These are phyloP conservation scores for Cyathus striatus DNA, from an alignment of 768 basidiomycete genomes.

Conservation along the genomic window DNA sequence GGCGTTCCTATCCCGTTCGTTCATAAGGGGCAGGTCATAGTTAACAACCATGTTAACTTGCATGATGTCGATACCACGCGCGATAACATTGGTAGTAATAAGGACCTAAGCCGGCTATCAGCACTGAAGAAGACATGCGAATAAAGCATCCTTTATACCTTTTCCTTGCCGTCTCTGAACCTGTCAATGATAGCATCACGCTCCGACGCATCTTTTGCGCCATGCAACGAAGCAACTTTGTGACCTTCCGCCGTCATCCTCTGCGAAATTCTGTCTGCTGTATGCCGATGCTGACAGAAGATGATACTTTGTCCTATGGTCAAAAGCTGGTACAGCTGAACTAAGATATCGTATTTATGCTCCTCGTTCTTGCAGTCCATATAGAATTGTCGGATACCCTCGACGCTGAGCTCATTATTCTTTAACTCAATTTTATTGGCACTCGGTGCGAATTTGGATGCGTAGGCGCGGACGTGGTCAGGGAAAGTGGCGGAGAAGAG, in stretches of 20 bases:
- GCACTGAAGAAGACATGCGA: too few relatives aligned
- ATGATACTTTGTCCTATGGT: conserved; percentile 99
- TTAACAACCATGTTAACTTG: conserved; percentile 99
- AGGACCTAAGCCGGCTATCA: conserved; percentile 37
- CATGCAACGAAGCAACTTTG: conserved; percentile 93
- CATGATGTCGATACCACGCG: conserved; percentile 95
- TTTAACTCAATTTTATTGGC: conserved; percentile 97
- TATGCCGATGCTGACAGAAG: conserved; percentile 92
- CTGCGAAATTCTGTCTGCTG: conserved; percentile 86
- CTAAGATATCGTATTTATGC: conserved; percentile 94
- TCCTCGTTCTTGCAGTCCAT: conserved; percentile 92
- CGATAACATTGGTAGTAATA: conserved; percentile 98
- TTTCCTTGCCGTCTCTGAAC: conserved; percentile 94
- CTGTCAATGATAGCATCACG: conserved; percentile 91
- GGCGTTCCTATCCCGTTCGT: conserved; percentile 49
- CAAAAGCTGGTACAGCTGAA: conserved; percentile 82
- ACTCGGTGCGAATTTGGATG: conserved; percentile 85
- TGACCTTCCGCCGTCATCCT: conserved; percentile 93
- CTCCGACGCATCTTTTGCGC: conserved; percentile 84
- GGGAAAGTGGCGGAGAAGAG: conserved; percentile 99
- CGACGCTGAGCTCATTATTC: conserved; percentile 89
- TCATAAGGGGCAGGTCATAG: conserved; percentile 89
- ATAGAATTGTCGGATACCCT: conserved; percentile 95
- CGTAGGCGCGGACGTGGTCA: conserved; percentile 88
- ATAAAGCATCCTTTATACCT: too few relatives aligned